phyloP scores from a whole-genome alignment of 2,329 filamentous ascomycete species.

The Talaromyces sp. region DNA sequence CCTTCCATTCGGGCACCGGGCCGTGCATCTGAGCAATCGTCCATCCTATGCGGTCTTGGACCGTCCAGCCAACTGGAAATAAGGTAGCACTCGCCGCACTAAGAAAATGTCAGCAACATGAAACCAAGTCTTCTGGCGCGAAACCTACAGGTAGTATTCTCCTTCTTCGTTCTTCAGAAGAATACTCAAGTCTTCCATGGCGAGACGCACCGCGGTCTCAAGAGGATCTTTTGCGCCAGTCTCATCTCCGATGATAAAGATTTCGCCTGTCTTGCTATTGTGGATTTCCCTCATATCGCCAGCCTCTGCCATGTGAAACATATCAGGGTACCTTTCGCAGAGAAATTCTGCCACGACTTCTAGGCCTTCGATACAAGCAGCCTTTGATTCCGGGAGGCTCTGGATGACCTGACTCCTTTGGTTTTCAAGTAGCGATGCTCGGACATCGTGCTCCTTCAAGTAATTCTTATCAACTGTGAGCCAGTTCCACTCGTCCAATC shows the following conservation, averaged over 20 bases:
- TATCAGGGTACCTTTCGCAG: constrained; percentile 40
- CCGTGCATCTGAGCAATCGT: constrained; percentile 47
- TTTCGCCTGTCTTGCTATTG: constrained; percentile 46
- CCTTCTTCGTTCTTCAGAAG: constrained; percentile 45
- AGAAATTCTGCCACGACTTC: constrained; percentile 47
- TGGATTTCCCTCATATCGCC: constrained; percentile 32
- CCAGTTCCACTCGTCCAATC: constrained; percentile 47
- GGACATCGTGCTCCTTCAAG: constrained; percentile 42
- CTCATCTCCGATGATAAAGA: constrained; percentile 37
- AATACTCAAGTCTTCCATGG: constrained; percentile 53
- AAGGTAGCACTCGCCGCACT: constrained; percentile 51
- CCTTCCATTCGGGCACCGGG: constrained; percentile 50
- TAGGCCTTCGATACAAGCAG: constrained; percentile 48
- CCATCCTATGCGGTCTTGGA: constrained; percentile 48
- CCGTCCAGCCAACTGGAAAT: constrained; percentile 53
- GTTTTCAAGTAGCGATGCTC: constrained; percentile 39
- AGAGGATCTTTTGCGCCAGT: constrained; percentile 41
- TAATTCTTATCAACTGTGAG: constrained; percentile 49
- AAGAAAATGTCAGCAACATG: constrained; percentile 8
- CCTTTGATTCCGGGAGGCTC: constrained; percentile 42
- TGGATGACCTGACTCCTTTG: constrained; percentile 44
- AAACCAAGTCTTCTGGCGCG: not conserved
- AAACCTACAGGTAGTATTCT: constrained; percentile 47
- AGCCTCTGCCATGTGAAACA: constrained; percentile 37
- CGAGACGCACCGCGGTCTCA: constrained; percentile 49